These are phyloP conservation scores for Alternaria brassicicola DNA, from an alignment of 2,329 filamentous ascomycete genomes.

Conservation along the genomic window DNA sequence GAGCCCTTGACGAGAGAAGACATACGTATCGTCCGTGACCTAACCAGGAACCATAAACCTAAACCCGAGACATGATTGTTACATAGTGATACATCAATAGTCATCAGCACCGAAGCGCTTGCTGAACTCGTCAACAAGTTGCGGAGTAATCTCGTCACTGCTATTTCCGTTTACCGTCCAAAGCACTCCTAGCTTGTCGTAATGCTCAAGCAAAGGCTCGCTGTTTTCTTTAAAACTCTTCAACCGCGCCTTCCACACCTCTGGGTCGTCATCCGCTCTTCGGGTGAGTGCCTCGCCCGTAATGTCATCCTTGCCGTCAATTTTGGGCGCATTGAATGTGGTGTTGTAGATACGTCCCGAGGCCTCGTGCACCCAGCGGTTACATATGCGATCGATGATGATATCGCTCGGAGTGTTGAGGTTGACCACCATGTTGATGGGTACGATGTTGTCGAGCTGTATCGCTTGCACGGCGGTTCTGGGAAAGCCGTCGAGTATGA, in stretches of 20 bases:
- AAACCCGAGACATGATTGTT: background rate
- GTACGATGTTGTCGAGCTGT: slow-evolving; percentile 78
- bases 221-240: slow-evolving; percentile 87
- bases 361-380: slow-evolving; percentile 90
- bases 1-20: background rate
- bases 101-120: slow-evolving; percentile 65
- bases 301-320: slow-evolving; percentile 82
- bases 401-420: slow-evolving; percentile 84
- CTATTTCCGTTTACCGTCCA: slow-evolving; percentile 87
- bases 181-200: slow-evolving; percentile 80
- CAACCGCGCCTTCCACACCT: slow-evolving; percentile 81
- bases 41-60: slow-evolving; percentile 9
- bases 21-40: slow-evolving; percentile 5
- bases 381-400: slow-evolving; percentile 86
- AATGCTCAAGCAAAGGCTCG: slow-evolving; percentile 84
- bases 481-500: slow-evolving; percentile 95
- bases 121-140: slow-evolving; percentile 82
- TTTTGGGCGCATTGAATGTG: slow-evolving; percentile 83
- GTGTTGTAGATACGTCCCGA: slow-evolving; percentile 96
- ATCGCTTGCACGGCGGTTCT: slow-evolving; percentile 81
- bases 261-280: slow-evolving; percentile 82
- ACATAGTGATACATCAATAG: slow-evolving; percentile 17
- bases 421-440: slow-evolving; percentile 93
- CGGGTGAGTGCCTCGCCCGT: slow-evolving; percentile 87
- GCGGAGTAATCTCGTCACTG: slow-evolving; percentile 94